Conservation (phyloP, 768 basidiomycete genomes). For the Trametes cinnabarina region DNA sequence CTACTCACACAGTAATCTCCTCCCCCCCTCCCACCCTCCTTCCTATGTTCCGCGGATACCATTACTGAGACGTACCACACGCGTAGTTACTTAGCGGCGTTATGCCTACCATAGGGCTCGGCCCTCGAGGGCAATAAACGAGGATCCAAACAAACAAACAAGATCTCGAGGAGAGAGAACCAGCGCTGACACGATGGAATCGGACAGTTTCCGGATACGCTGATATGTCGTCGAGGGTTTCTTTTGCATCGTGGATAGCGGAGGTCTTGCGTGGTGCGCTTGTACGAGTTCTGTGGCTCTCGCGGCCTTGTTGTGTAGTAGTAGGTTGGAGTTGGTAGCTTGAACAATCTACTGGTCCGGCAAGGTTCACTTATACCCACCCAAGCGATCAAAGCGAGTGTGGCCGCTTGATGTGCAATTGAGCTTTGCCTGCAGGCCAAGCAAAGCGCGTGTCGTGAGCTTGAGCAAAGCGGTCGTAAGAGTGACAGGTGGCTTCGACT, state of each 20-base stretch:
- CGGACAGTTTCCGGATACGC: conserved; percentile 8
- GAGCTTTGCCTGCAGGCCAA: not conserved
- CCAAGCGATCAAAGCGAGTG: conserved; percentile 5
- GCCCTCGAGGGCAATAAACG: too few species aligned
- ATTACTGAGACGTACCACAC: too few species aligned
- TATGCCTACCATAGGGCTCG: too few species aligned
- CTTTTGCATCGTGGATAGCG: not conserved
- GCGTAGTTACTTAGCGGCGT: too few species aligned
- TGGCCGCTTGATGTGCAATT: not conserved
- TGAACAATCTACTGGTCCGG: not conserved
- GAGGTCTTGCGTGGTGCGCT: not conserved
- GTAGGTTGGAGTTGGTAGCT: not conserved
- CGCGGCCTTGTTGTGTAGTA: not conserved
- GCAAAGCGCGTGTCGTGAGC: not conserved
- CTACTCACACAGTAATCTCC: too few species aligned
- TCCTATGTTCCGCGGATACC: too few species aligned
- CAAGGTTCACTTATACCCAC: not conserved
- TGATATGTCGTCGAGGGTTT: not conserved
- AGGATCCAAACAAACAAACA: too few species aligned
- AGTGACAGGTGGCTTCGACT: too few species aligned
- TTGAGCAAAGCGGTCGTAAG: too few species aligned
- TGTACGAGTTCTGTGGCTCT: not conserved
- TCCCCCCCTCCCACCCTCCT: too few species aligned
- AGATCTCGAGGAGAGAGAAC: not conserved
- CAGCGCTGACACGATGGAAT: conserved; percentile 5